Base-by-base conservation (phyloP, 164 flowering plant genomes). In the Saururus chinensis region DNA sequence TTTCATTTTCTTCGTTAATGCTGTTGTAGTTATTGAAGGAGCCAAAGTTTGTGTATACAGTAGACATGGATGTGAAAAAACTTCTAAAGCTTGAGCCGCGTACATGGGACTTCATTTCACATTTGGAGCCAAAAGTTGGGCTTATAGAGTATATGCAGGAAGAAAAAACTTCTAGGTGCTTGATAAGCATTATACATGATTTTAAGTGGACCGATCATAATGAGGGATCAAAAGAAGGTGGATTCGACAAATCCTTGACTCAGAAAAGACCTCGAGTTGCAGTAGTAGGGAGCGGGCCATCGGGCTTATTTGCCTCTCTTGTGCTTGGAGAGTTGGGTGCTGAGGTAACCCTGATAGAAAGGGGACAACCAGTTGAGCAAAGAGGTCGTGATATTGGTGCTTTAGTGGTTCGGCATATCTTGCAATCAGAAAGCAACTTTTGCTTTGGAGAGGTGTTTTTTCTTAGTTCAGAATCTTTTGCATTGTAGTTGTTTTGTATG, bases 361-460 rank as follows among this genome's bases (percentile, higher is more conserved):
- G 98, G 76, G 99, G 99, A 49, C 84, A 86, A 74, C 75, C 96
- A 54, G 99, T 95, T 70, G 99, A 95, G 64, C 80, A 81, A 69
- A 85, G 99, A 67, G 98, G 99, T 26, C 89, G 98, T 67, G 98
- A 95, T 63, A 91, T 95, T 73, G 99, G 99, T 48, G 89, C 97
- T 60, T 70, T 95, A 66, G 85, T 89, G 25, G 96, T 87, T 72
- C 95, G 98, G 40, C 79, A 81, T 24, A 77, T 91, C 62, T 75
- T 91, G 66, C 86, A 91, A 60, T 17, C 67, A 71, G 99, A 95
- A 62, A 95, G 98, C 93, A 95, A 95, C 64, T 91, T 95, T 70
- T 95, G 99, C 84, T 95, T 86, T 77, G 99, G 99, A 66, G 99
- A 95, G 99, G 99, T 45, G 49, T 92, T 69, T 73, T 68, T 73